Base-by-base conservation (phyloP, 805 yeast genomes). In the Wickerhamiella azyma region DNA sequence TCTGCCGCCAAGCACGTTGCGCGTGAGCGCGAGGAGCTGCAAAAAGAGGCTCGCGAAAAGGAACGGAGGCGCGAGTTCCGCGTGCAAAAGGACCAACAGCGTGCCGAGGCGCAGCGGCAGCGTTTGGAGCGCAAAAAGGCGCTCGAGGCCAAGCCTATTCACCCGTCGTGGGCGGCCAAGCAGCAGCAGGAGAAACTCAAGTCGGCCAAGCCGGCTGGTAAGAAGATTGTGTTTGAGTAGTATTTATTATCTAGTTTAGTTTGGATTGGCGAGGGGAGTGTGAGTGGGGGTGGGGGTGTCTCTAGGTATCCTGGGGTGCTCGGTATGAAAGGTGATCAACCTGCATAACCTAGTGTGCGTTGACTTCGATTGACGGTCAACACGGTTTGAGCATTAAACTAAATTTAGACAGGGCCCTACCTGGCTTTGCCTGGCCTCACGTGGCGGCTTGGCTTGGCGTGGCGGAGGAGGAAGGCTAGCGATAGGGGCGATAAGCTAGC, bases 81-180 rank as follows among this genome's bases (percentile, higher is more conserved):
- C 18, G 51, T 43, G 11, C 49, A 46, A 30, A 45, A 48, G 19
- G 43, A 43, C n/a, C 13, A 11, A 3, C 41, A 36, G 38, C 40
- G 41, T 19, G 5, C 2, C 18, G 51, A 28, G 26, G 42, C 45
- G 7, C 39, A 39, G 38, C 26, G 18, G 17, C 30, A 44, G 21
- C 60, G 9, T 76, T 51, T 16, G 54, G 28, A 48, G 42, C 49
- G 35, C 35, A 48, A 46, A 51, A 48, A 50, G 52, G 53, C 47
- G 45, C 52, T 51, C 10, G 59, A 52, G 14, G 53, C 58, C 17
- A 58, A 59, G 42, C 65, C 69, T 6, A 52, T 82, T 52, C 99
- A 92, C 74, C 99, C 99, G n/a, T 92, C 98, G 2, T 92, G 99
- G 99, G 79, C 76, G 55, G 98, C 98, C 18, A 84, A 83, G 67